Evolutionary conservation across 2,329 filamentous ascomycete genomes (phyloP).

Genomic region (Aspergillus sergii): DNA sequence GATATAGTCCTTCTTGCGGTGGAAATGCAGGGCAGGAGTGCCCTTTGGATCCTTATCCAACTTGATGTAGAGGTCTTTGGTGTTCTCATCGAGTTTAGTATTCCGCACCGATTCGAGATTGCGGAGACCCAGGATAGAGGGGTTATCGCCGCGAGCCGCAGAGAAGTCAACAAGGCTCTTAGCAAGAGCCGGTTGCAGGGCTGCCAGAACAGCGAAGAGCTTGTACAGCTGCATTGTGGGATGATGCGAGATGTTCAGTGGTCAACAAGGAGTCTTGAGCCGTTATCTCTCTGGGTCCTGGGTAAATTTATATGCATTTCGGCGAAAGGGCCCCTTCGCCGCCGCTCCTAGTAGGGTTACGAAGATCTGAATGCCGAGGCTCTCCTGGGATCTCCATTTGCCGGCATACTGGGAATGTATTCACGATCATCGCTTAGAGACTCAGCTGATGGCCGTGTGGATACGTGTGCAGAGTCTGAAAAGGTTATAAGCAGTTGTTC

Average conservation of each 20-base stretch:
- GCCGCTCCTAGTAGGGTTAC: neutral
- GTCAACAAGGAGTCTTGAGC: neutral
- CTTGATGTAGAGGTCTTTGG: conserved; percentile 19
- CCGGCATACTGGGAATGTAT: neutral
- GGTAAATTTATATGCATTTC: neutral
- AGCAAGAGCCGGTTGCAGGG: neutral
- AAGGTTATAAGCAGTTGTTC: neutral
- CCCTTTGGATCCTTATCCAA: conserved; percentile 17
- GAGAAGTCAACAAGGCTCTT: conserved; percentile 13
- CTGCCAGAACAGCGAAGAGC: neutral
- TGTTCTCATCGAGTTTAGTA: conserved; percentile 6
- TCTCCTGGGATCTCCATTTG: too few relatives aligned
- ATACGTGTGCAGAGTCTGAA: neutral
- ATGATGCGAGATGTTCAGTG: neutral
- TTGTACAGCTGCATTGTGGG: neutral
- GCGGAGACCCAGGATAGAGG: conserved; percentile 10
- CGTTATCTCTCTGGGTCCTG: neutral
- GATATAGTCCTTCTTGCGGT: conserved; percentile 19
- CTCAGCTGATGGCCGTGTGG: neutral
- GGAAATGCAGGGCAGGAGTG: conserved; percentile 15
- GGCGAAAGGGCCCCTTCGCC: neutral
- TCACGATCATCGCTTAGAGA: neutral
- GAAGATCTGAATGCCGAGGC: neutral
- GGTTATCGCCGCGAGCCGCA: conserved; percentile 13
- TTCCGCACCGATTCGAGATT: conserved; percentile 17